phyloP scores from a whole-genome alignment of 108 stramenopile species.

The Skeletonema grethae region DNA sequence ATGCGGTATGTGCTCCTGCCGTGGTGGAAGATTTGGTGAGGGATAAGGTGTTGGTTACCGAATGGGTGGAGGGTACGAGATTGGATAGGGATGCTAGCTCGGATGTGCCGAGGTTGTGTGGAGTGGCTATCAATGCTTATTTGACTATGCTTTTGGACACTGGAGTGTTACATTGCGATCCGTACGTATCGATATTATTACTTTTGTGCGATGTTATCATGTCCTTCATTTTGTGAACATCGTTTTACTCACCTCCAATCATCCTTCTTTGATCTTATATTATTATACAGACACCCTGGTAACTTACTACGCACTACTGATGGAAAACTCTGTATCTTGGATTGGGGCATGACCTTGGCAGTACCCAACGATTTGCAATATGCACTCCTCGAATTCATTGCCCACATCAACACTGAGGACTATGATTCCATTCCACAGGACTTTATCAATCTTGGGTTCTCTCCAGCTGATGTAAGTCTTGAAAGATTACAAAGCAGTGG shows the following conservation, averaged over 20 bases:
- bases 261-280: not conserved
- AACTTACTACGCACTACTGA: constrained; percentile 84
- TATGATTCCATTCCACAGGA: constrained; percentile 85
- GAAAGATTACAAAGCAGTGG: constrained; percentile 63
- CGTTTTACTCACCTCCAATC: not conserved
- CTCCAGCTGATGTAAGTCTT: constrained; percentile 63
- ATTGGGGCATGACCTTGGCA: constrained; percentile 88
- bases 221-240: not conserved
- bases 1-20: constrained; percentile 81
- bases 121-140: constrained; percentile 86
- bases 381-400: constrained; percentile 87
- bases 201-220: not conserved
- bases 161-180: constrained; percentile 73
- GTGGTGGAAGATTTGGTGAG: constrained; percentile 66
- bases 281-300: constrained; percentile 38
- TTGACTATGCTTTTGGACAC: constrained; percentile 85
- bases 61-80: constrained; percentile 91
- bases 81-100: constrained; percentile 65
- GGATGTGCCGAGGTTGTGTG: constrained; percentile 82
- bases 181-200: constrained; percentile 27
- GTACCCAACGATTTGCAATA: constrained; percentile 80
- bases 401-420: constrained; percentile 88
- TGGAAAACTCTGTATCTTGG: constrained; percentile 81
- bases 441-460: constrained; percentile 83
- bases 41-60: constrained; percentile 85